phyloP scores from a whole-genome alignment of 768 basidiomycete species.

The Boletus rufocinnamomeus region DNA sequence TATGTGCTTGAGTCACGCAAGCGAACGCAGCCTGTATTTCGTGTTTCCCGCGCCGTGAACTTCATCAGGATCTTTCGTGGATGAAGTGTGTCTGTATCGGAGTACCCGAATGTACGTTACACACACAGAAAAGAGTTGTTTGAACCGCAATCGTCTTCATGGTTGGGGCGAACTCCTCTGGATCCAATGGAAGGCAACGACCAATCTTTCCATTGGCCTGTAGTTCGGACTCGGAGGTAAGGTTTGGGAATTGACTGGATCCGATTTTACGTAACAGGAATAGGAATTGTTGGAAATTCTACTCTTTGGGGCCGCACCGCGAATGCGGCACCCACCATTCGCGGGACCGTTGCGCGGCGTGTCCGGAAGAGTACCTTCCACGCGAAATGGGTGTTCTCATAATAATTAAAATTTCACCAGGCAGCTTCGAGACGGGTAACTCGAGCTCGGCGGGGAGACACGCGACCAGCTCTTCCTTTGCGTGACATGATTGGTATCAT shows the following conservation, averaged over 20 bases:
- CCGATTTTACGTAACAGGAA: neutral
- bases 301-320: neutral
- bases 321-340: neutral
- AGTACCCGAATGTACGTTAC: neutral
- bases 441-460: neutral
- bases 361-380: too few species aligned
- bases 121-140: neutral
- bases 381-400: too few species aligned
- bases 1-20: neutral
- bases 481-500: neutral
- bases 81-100: neutral
- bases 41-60: neutral
- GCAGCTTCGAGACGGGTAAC: too few species aligned
- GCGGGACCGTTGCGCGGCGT: too few species aligned
- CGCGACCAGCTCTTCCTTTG: neutral
- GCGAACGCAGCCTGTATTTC: neutral
- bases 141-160: neutral
- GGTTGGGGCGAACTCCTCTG: neutral
- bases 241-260: neutral
- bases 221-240: neutral
- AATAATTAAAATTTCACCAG: too few species aligned
- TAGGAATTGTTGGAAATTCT: neutral
- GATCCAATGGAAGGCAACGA: neutral
- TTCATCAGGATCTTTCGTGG: neutral
- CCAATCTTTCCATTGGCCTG: too few species aligned